A percentile compares a stretch with the other conserved stretches of the same genome.
Conservation (phyloP, 2,329 filamentous ascomycete species). For the Orbilia brochopaga region DNA sequence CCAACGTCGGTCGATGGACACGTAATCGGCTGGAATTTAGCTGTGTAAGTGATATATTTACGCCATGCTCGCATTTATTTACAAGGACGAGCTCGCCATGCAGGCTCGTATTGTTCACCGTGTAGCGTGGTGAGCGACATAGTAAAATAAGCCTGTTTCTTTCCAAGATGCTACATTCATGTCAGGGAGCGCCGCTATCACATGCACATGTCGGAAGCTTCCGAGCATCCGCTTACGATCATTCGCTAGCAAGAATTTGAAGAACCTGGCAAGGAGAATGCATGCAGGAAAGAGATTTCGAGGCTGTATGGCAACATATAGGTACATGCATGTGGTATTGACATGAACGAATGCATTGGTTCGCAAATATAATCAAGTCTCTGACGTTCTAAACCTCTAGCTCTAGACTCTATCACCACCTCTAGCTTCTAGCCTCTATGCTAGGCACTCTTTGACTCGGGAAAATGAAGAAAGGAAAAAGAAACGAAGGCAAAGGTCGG, state of each 20-base stretch:
- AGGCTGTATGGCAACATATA: background rate
- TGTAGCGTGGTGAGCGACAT: too few species aligned
- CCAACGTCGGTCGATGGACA: background rate
- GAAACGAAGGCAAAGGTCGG: constrained; percentile 3
- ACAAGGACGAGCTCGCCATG: too few species aligned
- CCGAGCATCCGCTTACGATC: background rate
- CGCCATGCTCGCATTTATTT: too few species aligned
- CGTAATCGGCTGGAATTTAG: background rate
- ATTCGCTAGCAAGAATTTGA: too few species aligned
- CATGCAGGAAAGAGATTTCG: background rate
- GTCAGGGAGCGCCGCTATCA: constrained; percentile 20
- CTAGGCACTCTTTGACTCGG: constrained; percentile 11
- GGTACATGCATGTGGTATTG: background rate
- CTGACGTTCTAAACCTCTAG: constrained; percentile 8
- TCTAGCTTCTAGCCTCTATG: constrained; percentile 6
- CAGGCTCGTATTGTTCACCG: too few species aligned
- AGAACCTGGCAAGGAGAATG: background rate
- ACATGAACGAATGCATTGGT: background rate
- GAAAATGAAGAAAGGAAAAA: background rate
- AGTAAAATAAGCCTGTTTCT: too few species aligned
- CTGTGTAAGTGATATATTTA: too few species aligned
- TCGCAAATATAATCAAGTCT: constrained; percentile 1
- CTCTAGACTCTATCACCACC: constrained; percentile 9
- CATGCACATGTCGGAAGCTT: constrained; percentile 37
- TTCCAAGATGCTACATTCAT: background rate